phyloP scores from a whole-genome alignment of 257 asterid species.

The Petunia axillaris region DNA sequence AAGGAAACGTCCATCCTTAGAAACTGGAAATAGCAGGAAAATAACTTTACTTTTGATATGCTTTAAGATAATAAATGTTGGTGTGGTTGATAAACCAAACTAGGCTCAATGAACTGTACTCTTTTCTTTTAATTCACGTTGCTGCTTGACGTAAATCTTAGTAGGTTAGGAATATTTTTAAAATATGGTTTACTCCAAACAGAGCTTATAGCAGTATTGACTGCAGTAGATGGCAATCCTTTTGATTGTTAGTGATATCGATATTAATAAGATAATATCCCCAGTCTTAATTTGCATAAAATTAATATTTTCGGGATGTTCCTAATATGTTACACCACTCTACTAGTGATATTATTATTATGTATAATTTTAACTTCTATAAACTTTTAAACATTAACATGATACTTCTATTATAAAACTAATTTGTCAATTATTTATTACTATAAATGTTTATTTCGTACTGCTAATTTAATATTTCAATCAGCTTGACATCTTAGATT shows the following conservation, averaged over 20 bases:
- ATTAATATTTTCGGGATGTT: neutral
- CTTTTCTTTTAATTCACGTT: neutral
- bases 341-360: neutral
- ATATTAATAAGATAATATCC: neutral
- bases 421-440: neutral
- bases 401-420: neutral
- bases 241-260: neutral
- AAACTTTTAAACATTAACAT: neutral
- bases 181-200: neutral
- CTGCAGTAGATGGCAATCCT: neutral
- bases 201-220: neutral
- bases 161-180: neutral
- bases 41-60: neutral
- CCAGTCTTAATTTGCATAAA: neutral
- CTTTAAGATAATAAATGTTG: slow-evolving; percentile 14
- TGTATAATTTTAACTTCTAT: neutral
- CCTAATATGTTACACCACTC: neutral
- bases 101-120: neutral
- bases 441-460: neutral
- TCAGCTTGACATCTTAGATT: slow-evolving; percentile 1
- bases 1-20: slow-evolving; percentile 1
- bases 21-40: neutral
- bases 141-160: neutral
- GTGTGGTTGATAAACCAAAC: slow-evolving; percentile 20
- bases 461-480: neutral